A percentile compares a stretch with the other conserved stretches of the same genome.
Conservation (phyloP, 1,284 basidiomycete species). For the Rhodotorula sp. region DNA sequence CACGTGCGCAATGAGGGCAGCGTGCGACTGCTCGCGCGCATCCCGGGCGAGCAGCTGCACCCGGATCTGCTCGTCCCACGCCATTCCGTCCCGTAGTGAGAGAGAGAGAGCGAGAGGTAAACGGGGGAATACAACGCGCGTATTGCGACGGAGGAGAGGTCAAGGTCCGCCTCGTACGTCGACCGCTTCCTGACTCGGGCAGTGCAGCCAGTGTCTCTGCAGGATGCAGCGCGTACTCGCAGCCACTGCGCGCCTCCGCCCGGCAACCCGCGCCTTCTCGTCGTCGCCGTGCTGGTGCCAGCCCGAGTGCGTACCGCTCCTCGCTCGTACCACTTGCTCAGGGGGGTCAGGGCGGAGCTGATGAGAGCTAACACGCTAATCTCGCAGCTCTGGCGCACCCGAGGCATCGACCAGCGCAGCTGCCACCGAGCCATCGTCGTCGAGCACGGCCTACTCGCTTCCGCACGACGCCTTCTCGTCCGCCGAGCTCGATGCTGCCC, state of each 20-base stretch:
- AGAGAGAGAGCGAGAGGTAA: not conserved
- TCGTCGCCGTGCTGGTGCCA: constrained; percentile 2
- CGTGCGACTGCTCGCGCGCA: constrained; percentile 18
- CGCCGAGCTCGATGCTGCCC: not conserved
- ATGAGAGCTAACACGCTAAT: no score
- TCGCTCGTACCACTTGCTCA: not conserved
- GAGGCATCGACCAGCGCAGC: not conserved
- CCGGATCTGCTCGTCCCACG: constrained; percentile 30
- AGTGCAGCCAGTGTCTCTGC: not conserved
- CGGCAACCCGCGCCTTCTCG: not conserved
- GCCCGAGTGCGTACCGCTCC: not conserved
- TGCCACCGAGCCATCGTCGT: not conserved
- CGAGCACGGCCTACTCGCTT: constrained; percentile 7
- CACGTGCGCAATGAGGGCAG: constrained; percentile 22
- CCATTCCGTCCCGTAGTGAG: not conserved
- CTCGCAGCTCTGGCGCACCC: no score
- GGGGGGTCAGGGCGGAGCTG: no score
- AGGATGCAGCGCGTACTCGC: not conserved
- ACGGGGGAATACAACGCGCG: not conserved
- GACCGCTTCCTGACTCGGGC: not conserved
- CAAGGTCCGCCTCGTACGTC: not conserved
- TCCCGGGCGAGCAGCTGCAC: constrained; percentile 22
- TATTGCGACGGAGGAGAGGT: not conserved
- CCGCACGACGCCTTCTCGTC: constrained; percentile 15
- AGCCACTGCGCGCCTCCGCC: not conserved